phyloP scores from a whole-genome alignment of 352 stramenopile species.

The Elongisporangium prolatum region DNA sequence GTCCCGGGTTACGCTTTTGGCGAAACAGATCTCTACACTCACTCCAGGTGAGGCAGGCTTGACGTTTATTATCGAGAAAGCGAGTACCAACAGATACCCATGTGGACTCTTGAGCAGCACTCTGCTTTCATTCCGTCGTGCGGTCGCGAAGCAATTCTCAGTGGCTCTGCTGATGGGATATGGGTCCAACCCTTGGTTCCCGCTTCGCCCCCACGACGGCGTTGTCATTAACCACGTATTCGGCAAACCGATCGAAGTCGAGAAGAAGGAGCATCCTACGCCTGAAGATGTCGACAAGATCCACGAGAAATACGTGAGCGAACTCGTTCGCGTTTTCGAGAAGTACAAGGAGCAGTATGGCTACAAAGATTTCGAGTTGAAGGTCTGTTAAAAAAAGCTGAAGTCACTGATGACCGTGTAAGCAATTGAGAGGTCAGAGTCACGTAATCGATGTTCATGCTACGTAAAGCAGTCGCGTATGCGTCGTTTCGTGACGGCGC shows the following conservation, averaged over 20 bases:
- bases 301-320: slow-evolving; percentile 55
- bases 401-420: neutral
- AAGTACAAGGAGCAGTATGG: slow-evolving; percentile 82
- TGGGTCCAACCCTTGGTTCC: slow-evolving; percentile 50
- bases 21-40: slow-evolving; percentile 81
- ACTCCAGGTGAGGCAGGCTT: slow-evolving; percentile 39
- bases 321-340: slow-evolving; percentile 75
- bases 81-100: neutral
- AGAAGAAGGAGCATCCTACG: slow-evolving; percentile 53
- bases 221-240: slow-evolving; percentile 69
- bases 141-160: slow-evolving; percentile 61
- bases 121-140: slow-evolving; percentile 64
- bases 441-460: slow-evolving; percentile 24
- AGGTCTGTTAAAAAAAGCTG: slow-evolving; percentile 38
- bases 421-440: neutral
- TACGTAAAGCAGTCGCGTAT: slow-evolving; percentile 64
- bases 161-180: slow-evolving; percentile 59
- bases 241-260: slow-evolving; percentile 61
- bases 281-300: slow-evolving; percentile 62
- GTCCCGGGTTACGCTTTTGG: slow-evolving; percentile 79
- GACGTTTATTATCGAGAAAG: neutral
- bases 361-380: slow-evolving; percentile 47
- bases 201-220: slow-evolving; percentile 49
- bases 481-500: slow-evolving; percentile 54
- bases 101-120: slow-evolving; percentile 20